A percentile compares a stretch with the other conserved stretches of the same genome.
Conservation (phyloP, 2,329 filamentous ascomycete species). For the Penicillium italicum region DNA sequence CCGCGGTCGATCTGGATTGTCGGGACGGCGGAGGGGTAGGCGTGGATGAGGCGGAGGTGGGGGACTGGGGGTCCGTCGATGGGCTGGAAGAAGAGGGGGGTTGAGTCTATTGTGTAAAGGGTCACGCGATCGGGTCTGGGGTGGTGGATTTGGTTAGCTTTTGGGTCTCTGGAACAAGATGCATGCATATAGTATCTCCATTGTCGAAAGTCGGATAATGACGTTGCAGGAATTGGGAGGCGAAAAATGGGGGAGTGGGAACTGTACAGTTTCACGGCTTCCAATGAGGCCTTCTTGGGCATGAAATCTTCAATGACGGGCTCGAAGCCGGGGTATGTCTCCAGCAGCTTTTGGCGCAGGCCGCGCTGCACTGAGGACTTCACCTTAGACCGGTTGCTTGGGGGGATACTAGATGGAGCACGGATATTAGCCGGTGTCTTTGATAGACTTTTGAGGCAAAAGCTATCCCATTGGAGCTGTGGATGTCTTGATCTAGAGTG, state of each 20-base stretch:
- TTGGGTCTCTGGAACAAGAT: neutral
- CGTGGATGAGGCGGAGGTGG: constrained; percentile 84
- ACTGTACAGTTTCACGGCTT: constrained; percentile 76
- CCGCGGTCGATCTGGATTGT: constrained; percentile 88
- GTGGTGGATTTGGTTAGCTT: neutral
- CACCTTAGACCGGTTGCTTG: constrained; percentile 86
- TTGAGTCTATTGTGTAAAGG: constrained; percentile 75
- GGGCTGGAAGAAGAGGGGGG: constrained; percentile 89
- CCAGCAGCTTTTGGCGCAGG: constrained; percentile 75
- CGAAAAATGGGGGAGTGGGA: neutral
- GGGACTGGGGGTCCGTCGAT: constrained; percentile 74
- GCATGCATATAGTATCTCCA: neutral
- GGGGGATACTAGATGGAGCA: constrained; percentile 58
- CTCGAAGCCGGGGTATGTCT: constrained; percentile 79
- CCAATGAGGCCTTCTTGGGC: constrained; percentile 88
- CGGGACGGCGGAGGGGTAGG: constrained; percentile 79
- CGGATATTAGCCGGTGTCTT: constrained; percentile 9
- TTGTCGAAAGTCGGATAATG: neutral
- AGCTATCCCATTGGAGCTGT: neutral
- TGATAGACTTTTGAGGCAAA: constrained; percentile 1
- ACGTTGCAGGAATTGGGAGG: neutral
- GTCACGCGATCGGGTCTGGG: constrained; percentile 74
- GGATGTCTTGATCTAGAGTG: neutral
- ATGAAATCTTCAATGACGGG: constrained; percentile 90
- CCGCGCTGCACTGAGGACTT: constrained; percentile 92